Evolutionary conservation across 2,329 filamentous ascomycete genomes (phyloP).

Genomic region (Diaporthe amygdali): DNA sequence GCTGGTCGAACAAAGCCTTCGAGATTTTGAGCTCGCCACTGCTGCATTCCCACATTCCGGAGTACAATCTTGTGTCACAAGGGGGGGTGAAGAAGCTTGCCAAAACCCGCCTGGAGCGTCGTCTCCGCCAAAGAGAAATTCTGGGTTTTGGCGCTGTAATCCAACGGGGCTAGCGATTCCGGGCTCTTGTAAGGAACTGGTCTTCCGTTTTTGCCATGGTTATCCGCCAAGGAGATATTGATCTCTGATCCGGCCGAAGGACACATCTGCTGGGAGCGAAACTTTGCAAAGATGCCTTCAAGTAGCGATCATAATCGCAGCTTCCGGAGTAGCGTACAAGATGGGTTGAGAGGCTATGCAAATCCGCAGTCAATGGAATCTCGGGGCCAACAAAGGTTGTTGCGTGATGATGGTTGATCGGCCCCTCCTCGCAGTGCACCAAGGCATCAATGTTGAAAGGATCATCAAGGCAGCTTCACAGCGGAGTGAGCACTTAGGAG

Average conservation of each 20-base stretch:
- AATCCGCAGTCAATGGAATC: neutral
- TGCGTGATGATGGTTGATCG: neutral
- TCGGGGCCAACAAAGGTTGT: neutral
- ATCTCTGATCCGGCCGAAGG: neutral
- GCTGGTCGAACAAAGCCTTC: neutral
- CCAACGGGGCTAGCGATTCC: neutral
- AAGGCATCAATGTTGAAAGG: neutral
- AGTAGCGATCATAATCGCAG: no score
- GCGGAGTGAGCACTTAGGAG: neutral
- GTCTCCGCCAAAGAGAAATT: neutral
- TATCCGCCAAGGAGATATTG: neutral
- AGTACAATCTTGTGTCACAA: neutral
- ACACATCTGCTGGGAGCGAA: neutral
- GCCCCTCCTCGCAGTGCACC: neutral
- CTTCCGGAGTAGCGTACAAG: neutral
- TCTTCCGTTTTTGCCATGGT: neutral
- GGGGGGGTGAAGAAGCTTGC: neutral
- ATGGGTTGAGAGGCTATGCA: neutral
- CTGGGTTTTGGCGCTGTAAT: neutral
- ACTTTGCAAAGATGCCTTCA: neutral
- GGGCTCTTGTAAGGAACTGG: neutral
- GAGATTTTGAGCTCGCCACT: neutral
- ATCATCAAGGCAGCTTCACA: neutral
- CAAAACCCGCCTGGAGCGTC: neutral
- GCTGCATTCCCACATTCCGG: neutral